Evolutionary conservation across 2,329 filamentous ascomycete genomes (phyloP).

Genomic region (Xylariaceae sp.): DNA sequence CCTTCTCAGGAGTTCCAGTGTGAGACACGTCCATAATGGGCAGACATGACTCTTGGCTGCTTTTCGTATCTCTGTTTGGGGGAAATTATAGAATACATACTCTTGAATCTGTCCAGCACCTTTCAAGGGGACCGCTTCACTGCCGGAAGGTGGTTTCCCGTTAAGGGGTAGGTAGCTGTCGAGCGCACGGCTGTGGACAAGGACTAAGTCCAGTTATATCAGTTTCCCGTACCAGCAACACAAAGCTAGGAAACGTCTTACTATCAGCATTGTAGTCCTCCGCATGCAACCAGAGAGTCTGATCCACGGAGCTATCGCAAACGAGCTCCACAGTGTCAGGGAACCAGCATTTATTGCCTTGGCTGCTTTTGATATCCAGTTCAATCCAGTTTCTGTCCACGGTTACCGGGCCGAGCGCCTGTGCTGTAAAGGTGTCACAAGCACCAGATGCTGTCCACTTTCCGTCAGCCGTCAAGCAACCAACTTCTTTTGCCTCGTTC

Average conservation of each 20-base stretch:
- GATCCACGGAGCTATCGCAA: conserved; percentile 2
- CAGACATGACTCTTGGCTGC: too few relatives aligned
- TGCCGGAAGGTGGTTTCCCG: conserved; percentile 3
- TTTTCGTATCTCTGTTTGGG: too few relatives aligned
- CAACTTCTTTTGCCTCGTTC: conserved; percentile 6
- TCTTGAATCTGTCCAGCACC: conserved; percentile 7
- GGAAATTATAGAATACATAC: too few relatives aligned
- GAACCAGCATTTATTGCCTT: conserved; percentile 11
- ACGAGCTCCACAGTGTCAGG: conserved; percentile 5
- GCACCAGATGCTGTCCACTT: conserved; percentile 13
- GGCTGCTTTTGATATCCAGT: conserved; percentile 7
- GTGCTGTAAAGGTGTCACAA: conserved; percentile 9
- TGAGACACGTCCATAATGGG: too few relatives aligned
- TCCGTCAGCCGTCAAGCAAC: conserved; percentile 9
- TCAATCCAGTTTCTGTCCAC: conserved; percentile 8
- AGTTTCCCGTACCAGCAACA: not conserved
- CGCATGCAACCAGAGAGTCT: conserved; percentile 8
- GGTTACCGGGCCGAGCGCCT: conserved; percentile 5
- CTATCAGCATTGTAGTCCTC: conserved; percentile 10
- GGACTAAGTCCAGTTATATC: conserved; percentile 1
- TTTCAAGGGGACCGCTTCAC: conserved; percentile 4
- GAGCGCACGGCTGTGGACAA: conserved; percentile 5
- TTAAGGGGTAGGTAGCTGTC: conserved; percentile 9
- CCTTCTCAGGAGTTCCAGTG: too few relatives aligned
- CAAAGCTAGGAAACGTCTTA: not conserved